Evolutionary conservation across 768 basidiomycete species (phyloP), one percentile per base, ranked within the genome.

Genomic region (Clavulina sp.): DNA sequence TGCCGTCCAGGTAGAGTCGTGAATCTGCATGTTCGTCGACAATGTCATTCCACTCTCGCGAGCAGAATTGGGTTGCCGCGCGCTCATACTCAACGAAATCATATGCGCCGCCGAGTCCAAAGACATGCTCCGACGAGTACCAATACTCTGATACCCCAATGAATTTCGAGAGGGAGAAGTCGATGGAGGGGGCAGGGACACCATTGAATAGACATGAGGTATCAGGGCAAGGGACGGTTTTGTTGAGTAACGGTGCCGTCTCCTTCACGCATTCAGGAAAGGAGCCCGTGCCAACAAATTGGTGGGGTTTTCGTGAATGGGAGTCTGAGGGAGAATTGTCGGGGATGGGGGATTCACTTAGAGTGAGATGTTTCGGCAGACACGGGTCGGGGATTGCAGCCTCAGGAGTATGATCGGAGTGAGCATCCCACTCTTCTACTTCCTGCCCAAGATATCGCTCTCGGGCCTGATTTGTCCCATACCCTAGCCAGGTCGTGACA

Each of bases 61-160:
- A 69, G 58, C 95, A 99, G 62, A 88, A 99, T 26, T 79, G 69
- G 4, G 80, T 74, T 16, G 95, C 95, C 16, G 88, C 88, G 40
- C 82, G 81, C 63, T 97, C 93, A 65, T 93, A 99, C 63, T 93
- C 83, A 26, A 89, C 85, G 61, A 87, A 93, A 63, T 97, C 85
- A 68, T 96, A 99, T 21, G 89, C 74, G 2, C 95, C 95, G 21
- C 91, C 92, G 2, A 96, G 73, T 1, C 86, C 87, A 59, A 95
- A 89, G 46, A 96, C 83, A 63, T 97, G 91, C 59, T 99, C 91
- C 6, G 91, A 88, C 24, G 93, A 96, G 66, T 96, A 97, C 93
- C 93, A 99, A 63, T 97, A 99, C 64, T 99, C 95, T 13, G 88
- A 92, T 34, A 99, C 81, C 2, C 95, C 95, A 59, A 99, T 95